Evolutionary conservation across 192 early-diverging fungal species (phyloP).

Genomic region (Backusella mclennaniae): DNA sequence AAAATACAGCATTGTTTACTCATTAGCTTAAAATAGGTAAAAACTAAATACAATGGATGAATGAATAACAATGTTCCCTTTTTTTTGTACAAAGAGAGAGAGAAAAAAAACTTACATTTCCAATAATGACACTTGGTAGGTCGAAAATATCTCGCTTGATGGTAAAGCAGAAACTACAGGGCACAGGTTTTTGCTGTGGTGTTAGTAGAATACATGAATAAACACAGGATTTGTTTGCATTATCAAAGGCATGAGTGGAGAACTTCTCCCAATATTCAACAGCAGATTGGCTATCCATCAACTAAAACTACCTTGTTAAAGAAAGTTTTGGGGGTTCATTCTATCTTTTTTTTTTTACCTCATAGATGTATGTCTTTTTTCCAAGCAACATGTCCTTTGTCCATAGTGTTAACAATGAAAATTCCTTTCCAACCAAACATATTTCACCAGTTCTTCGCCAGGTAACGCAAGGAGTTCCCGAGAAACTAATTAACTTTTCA

Average conservation of each 20-base stretch:
- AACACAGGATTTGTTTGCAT: slow-evolving; percentile 86
- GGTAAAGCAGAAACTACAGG: slow-evolving; percentile 93
- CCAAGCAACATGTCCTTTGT: slow-evolving; percentile 75
- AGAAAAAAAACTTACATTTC: slow-evolving; percentile 50
- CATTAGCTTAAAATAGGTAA: slow-evolving; percentile 23
- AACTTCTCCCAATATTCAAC: slow-evolving; percentile 97
- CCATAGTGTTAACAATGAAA: slow-evolving; percentile 92
- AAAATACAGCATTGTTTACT: not conserved
- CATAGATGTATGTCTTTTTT: slow-evolving; percentile 82
- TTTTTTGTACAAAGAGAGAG: not conserved
- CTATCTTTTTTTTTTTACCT: slow-evolving; percentile 36
- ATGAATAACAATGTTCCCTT: not conserved
- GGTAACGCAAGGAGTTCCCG: slow-evolving; percentile 95
- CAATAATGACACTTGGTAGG: slow-evolving; percentile 85
- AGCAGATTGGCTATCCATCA: slow-evolving; percentile 92
- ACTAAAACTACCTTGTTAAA: slow-evolving; percentile 37
- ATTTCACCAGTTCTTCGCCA: slow-evolving; percentile 97
- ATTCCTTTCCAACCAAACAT: slow-evolving; percentile 94
- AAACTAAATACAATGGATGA: slow-evolving; percentile 12
- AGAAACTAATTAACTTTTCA: slow-evolving; percentile 91
- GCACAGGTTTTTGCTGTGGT: slow-evolving; percentile 67
- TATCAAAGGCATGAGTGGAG: slow-evolving; percentile 89
- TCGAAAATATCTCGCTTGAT: slow-evolving; percentile 98
- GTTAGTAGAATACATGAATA: slow-evolving; percentile 81
- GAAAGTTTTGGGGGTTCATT: not conserved